These are phyloP conservation scores for Hypoxylon sp. DNA, from an alignment of 2,329 filamentous ascomycete genomes.

Conservation along the genomic window DNA sequence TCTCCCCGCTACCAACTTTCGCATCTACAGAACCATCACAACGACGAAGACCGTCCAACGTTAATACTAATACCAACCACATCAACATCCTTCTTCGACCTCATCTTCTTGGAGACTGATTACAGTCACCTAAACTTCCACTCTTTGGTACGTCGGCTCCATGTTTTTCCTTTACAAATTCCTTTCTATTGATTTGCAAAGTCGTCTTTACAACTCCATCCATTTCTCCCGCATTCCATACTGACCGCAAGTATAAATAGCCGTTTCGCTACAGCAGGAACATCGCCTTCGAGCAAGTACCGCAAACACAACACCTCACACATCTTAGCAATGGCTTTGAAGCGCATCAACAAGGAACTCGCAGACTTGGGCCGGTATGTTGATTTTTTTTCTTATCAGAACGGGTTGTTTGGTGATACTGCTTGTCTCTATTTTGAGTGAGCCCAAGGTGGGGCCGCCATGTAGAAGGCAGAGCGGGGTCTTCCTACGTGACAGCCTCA, in stretches of 20 bases:
- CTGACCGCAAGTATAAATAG: constrained; percentile 51
- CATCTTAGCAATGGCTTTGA: constrained; percentile 79
- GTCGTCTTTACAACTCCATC: constrained; percentile 35
- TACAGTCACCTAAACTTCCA: constrained; percentile 6
- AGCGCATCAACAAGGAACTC: constrained; percentile 96
- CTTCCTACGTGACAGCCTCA: constrained; percentile 39
- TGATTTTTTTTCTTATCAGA: constrained; percentile 41
- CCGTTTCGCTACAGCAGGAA: constrained; percentile 46
- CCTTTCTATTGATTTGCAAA: constrained; percentile 23
- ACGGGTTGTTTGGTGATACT: constrained; percentile 32
- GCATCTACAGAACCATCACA: constrained; percentile 29
- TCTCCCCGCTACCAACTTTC: constrained; percentile 45
- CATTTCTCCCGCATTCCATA: constrained; percentile 50
- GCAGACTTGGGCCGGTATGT: constrained; percentile 89
- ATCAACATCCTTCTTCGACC: constrained; percentile 21
- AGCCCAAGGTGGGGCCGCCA: constrained; percentile 51
- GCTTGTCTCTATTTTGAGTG: constrained; percentile 44
- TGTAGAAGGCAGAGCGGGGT: constrained; percentile 48
- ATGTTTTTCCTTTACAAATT: background rate
- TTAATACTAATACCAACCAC: constrained; percentile 31
- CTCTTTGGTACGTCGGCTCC: constrained; percentile 32
- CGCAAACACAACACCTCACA: constrained; percentile 31
- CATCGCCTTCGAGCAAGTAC: constrained; percentile 35
- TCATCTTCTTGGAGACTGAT: constrained; percentile 22
- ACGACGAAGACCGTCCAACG: constrained; percentile 24